A percentile compares a stretch with the other conserved stretches of the same genome.
Evolutionary conservation across 495 filamentous ascomycete species (phyloP).

Genomic region (Trichoderma asperelloides): DNA sequence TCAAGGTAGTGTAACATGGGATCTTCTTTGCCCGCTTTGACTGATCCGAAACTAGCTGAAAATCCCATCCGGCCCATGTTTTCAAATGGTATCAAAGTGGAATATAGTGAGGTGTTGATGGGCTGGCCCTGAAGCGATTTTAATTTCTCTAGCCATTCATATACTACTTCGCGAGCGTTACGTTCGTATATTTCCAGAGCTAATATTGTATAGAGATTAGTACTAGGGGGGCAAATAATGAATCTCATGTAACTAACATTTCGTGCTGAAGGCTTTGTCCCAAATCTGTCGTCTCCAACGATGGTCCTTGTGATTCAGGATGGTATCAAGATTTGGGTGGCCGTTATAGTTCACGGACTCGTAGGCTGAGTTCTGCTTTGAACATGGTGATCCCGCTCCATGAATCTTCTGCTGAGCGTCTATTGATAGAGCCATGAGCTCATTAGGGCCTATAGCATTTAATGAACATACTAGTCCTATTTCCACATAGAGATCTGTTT

Average conservation of each 20-base stretch:
- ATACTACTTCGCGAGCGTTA: constrained; percentile 65
- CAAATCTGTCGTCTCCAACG: constrained; percentile 18
- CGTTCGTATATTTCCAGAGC: constrained; percentile 64
- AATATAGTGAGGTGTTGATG: constrained; percentile 17
- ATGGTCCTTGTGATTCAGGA: constrained; percentile 17
- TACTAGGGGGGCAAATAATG: background rate
- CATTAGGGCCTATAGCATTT: constrained; percentile 13
- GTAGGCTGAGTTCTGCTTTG: constrained; percentile 15
- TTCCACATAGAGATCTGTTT: background rate
- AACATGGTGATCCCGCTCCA: constrained; percentile 9
- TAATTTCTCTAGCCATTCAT: constrained; percentile 42
- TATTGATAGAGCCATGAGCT: constrained; percentile 13
- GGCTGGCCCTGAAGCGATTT: constrained; percentile 1
- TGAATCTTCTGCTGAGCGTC: constrained; percentile 15
- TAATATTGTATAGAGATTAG: constrained; percentile 19
- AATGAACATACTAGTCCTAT: background rate
- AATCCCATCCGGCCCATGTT: constrained; percentile 20
- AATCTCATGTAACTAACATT: constrained; percentile 4
- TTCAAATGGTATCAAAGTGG: constrained; percentile 17
- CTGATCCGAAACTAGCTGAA: constrained; percentile 11
- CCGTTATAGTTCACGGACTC: constrained; percentile 14
- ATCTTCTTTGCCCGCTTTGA: constrained; percentile 14
- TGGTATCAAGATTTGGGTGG: constrained; percentile 18
- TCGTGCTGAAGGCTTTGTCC: constrained; percentile 16
- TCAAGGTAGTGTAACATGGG: constrained; percentile 17